These are phyloP conservation scores for Neopestalotiopsis sp. DNA, from an alignment of 2,329 filamentous ascomycete genomes.

Conservation along the genomic window DNA sequence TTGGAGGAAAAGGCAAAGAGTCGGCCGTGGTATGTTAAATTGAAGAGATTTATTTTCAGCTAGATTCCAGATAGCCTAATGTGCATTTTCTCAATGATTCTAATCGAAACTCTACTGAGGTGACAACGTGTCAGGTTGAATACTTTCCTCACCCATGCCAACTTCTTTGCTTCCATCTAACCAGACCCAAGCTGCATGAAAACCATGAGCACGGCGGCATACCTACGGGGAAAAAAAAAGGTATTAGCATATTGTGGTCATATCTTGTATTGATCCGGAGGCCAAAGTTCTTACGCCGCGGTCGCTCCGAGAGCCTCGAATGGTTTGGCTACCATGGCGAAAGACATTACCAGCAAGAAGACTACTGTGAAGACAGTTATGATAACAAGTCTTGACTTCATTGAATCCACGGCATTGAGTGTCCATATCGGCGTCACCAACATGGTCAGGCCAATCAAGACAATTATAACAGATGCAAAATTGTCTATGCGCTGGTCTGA, in stretches of 20 bases:
- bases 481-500: conserved; percentile 25
- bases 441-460: conserved; percentile 32
- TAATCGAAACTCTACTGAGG: neutral
- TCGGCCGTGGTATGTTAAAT: conserved; percentile 23
- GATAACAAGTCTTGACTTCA: conserved; percentile 30
- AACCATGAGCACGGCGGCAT: conserved; percentile 25
- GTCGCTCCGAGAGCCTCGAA: conserved; percentile 27
- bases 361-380: conserved; percentile 36
- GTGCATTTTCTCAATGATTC: neutral
- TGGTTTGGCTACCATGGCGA: conserved; percentile 25
- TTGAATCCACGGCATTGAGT: conserved; percentile 25
- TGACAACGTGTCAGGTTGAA: neutral
- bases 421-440: conserved; percentile 40
- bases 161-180: neutral
- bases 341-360: conserved; percentile 25
- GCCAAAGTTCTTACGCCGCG: conserved; percentile 23
- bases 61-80: neutral
- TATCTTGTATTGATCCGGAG: neutral
- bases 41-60: conserved; percentile 25
- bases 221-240: no score
- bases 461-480: conserved; percentile 30
- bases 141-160: neutral
- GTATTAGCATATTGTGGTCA: neutral
- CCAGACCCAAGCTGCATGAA: conserved; percentile 21
- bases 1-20: neutral